Evolutionary conservation across 257 asterid species (phyloP).

Genomic region (Ophiorrhiza pumila): DNA sequence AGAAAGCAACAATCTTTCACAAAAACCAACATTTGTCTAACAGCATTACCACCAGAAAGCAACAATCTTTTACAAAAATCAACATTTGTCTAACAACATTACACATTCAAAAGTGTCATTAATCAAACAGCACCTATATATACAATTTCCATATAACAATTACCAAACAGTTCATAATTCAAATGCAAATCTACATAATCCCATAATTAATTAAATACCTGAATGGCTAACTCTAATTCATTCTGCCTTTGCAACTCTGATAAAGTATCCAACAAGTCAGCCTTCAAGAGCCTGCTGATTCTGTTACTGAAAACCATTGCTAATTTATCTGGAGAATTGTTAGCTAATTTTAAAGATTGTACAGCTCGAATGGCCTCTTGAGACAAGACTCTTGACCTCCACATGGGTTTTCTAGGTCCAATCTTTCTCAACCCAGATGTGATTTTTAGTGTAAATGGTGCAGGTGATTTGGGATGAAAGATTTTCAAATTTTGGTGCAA

Average conservation of each 20-base stretch:
- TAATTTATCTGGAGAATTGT: slow-evolving; percentile 43
- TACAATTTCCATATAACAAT: too few species aligned
- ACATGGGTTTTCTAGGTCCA: slow-evolving; percentile 62
- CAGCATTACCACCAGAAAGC: neutral
- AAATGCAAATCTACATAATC: neutral
- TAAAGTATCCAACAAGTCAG: slow-evolving; percentile 58
- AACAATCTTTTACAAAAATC: neutral
- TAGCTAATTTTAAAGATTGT: slow-evolving; percentile 63
- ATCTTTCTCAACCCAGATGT: slow-evolving; percentile 52
- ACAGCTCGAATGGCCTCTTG: slow-evolving; percentile 75
- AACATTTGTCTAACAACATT: neutral
- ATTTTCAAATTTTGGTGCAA: slow-evolving; percentile 18
- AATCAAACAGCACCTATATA: too few species aligned
- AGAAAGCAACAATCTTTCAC: neutral
- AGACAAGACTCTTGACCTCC: slow-evolving; percentile 66
- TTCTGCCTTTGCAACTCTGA: slow-evolving; percentile 71
- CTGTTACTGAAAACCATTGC: slow-evolving; percentile 40
- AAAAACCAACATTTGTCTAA: neutral
- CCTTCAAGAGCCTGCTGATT: slow-evolving; percentile 63
- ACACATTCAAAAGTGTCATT: neutral
- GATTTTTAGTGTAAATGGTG: slow-evolving; percentile 17
- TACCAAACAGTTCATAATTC: too few species aligned
- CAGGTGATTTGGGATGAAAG: slow-evolving; percentile 7
- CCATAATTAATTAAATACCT: slow-evolving; percentile 20
- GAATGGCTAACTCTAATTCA: slow-evolving; percentile 50